A percentile compares a stretch with the other conserved stretches of the same genome.
phyloP scores from a whole-genome alignment of 2,329 filamentous ascomycete genomes.

The Fusarium liriodendri region DNA sequence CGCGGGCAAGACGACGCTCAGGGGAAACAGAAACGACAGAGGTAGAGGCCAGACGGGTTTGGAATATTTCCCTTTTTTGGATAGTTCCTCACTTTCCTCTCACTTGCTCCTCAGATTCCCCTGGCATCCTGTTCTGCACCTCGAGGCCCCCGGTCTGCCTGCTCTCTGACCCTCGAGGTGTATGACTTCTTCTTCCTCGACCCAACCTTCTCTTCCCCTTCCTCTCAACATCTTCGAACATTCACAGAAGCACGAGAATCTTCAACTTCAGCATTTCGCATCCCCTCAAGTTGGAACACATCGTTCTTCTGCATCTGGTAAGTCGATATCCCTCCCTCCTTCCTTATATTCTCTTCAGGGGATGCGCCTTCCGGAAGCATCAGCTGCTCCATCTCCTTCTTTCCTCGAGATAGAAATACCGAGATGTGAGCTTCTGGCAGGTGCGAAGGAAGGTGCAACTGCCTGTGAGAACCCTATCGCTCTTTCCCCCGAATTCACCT shows the following conservation, averaged over 20 bases:
- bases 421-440: not conserved
- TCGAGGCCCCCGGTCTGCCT: not conserved
- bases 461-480: not conserved
- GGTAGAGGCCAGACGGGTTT: not conserved
- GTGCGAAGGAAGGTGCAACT: conserved; percentile 16
- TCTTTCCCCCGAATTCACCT: conserved; percentile 2
- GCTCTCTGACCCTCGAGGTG: not conserved
- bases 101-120: not conserved
- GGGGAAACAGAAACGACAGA: not conserved
- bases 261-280: conserved; percentile 12
- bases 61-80: not conserved
- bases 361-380: not conserved
- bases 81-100: not conserved
- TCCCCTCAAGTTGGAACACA: conserved; percentile 16
- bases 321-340: not conserved
- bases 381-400: not conserved
- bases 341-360: not conserved
- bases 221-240: not conserved
- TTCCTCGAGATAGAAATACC: not conserved
- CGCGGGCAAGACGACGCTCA: not conserved
- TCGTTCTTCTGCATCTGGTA: conserved; percentile 1
- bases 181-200: not conserved
- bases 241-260: not conserved
- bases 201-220: not conserved
- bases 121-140: not conserved